phyloP scores from a whole-genome alignment of 768 basidiomycete genomes.

The Calocybe gangraenosa region DNA sequence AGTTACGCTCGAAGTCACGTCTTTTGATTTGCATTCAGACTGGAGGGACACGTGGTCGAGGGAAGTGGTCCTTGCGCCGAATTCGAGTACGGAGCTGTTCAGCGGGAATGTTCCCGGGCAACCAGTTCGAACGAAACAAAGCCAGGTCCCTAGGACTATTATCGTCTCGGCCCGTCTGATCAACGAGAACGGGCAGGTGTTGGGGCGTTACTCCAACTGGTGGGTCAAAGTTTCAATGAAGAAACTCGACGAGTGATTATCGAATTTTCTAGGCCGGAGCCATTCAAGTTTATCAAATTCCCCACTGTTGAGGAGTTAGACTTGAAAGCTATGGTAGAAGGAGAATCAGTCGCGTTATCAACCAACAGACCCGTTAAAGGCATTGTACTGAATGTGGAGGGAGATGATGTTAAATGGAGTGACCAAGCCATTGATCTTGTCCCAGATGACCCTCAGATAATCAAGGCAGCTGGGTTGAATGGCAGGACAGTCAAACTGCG shows the following conservation, averaged over 20 bases:
- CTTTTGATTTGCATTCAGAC: constrained; percentile 61
- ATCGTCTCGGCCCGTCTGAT: constrained; percentile 70
- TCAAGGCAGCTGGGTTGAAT: constrained; percentile 62
- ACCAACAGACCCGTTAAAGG: constrained; percentile 79
- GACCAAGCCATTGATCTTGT: constrained; percentile 92
- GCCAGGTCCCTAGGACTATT: constrained; percentile 62
- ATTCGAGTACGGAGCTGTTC: constrained; percentile 83
- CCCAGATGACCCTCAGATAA: constrained; percentile 75
- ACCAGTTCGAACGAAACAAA: constrained; percentile 57
- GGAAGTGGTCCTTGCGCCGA: constrained; percentile 56
- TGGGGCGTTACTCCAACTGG: constrained; percentile 78
- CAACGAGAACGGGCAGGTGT: constrained; percentile 47
- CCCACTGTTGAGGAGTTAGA: constrained; percentile 57
- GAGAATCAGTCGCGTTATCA: constrained; percentile 55
- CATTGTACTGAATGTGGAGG: constrained; percentile 74
- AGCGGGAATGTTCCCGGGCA: constrained; percentile 71
- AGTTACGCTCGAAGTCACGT: constrained; percentile 59
- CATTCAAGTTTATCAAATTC: constrained; percentile 89
- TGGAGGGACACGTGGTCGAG: constrained; percentile 52
- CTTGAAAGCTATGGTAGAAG: constrained; percentile 54
- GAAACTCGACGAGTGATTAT: constrained; percentile 1
- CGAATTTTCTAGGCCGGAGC: constrained; percentile 70
- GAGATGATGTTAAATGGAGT: constrained; percentile 70
- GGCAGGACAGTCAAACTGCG: constrained; percentile 62
- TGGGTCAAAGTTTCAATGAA: constrained; percentile 26